phyloP scores from a whole-genome alignment of 208 protist genomes.

The Leishmania major region DNA sequence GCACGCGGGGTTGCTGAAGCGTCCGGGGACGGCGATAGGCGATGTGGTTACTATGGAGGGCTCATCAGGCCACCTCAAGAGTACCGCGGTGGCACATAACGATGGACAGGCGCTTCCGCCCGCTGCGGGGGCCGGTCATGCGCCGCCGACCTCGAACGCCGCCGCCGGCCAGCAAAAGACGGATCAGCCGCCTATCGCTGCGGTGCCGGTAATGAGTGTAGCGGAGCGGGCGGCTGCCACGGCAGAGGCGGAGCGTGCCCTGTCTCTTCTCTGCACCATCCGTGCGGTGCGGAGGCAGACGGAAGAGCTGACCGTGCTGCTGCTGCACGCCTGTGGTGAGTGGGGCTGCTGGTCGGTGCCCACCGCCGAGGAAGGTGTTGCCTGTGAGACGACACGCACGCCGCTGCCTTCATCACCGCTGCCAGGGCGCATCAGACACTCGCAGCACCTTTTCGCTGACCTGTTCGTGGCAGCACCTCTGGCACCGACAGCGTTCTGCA shows the following conservation, averaged over 20 bases:
- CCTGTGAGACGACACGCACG: not conserved
- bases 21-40: not conserved
- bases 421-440: not conserved
- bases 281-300: conserved; percentile 56
- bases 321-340: conserved; percentile 60
- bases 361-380: not conserved
- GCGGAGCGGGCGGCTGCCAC: conserved; percentile 1
- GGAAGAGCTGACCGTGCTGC: conserved; percentile 48
- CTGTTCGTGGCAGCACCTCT: not conserved
- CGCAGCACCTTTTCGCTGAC: not conserved
- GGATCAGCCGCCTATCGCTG: not conserved
- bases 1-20: conserved; percentile 8
- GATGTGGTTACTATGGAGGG: not conserved
- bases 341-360: conserved; percentile 47
- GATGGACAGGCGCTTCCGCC: not conserved
- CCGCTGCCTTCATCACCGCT: not conserved
- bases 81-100: no score
- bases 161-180: not conserved
- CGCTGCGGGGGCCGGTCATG: not conserved
- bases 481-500: not conserved
- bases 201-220: not conserved
- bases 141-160: not conserved
- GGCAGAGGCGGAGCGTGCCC: conserved; percentile 34
- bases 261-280: conserved; percentile 43
- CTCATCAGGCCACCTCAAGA: not conserved